These are phyloP conservation scores for Echium plantagineum DNA, from an alignment of 257 asterid species.

Conservation along the genomic window DNA sequence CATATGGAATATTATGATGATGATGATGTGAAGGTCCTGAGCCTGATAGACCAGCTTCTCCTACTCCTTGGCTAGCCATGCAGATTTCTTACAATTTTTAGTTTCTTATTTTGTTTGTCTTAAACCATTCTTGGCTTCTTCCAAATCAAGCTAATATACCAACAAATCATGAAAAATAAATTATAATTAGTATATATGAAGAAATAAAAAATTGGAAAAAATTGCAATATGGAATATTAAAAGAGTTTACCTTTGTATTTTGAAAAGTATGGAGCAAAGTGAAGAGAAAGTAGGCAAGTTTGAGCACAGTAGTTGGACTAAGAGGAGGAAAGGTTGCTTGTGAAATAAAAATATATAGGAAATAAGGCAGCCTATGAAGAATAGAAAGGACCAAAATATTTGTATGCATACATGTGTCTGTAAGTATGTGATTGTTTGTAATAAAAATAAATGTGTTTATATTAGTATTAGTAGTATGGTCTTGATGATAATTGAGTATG, in stretches of 20 bases:
- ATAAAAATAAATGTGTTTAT: background rate
- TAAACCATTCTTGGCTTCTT: slow-evolving; percentile 30
- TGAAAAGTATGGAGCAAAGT: too few relatives aligned
- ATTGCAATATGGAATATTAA: background rate
- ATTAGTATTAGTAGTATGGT: background rate
- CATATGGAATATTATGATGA: slow-evolving; percentile 36
- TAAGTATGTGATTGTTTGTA: background rate
- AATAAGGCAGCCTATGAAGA: slow-evolving; percentile 6
- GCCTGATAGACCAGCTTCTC: slow-evolving; percentile 37
- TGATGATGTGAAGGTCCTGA: slow-evolving; percentile 40
- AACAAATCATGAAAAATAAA: slow-evolving; percentile 2
- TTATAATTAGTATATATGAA: background rate
- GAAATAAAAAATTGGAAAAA: background rate
- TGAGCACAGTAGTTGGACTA: slow-evolving; percentile 3
- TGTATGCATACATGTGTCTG: slow-evolving; percentile 12
- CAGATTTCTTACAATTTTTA: slow-evolving; percentile 11
- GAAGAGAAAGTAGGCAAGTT: too few relatives aligned
- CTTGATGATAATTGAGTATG: background rate
- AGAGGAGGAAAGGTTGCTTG: slow-evolving; percentile 31
- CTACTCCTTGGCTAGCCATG: slow-evolving; percentile 77
- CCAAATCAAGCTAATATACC: background rate
- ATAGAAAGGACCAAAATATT: slow-evolving; percentile 22
- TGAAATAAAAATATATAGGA: slow-evolving; percentile 20
- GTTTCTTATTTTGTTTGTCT: background rate
- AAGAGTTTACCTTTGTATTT: background rate